A percentile compares a stretch with the other conserved stretches of the same genome.
These are phyloP conservation scores for Lecanicillium sp. DNA, from an alignment of 2,329 filamentous ascomycete genomes.

Conservation along the genomic window DNA sequence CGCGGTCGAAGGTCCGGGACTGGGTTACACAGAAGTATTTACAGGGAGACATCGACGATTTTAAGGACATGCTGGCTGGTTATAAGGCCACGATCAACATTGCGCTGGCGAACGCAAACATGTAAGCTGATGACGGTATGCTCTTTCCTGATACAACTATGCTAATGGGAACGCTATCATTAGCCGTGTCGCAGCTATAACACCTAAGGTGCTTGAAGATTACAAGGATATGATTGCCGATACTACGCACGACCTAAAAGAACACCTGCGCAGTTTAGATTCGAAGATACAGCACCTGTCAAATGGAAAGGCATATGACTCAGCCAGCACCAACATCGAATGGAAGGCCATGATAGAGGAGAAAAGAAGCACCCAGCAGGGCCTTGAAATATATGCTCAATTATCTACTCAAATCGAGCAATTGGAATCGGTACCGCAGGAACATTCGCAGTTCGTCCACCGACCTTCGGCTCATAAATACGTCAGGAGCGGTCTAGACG, in stretches of 20 bases:
- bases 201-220: conserved; percentile 9
- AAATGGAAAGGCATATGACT: neutral
- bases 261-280: conserved; percentile 7
- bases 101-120: neutral
- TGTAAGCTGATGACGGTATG: no score
- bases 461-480: conserved; percentile 15
- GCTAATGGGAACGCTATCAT: no score
- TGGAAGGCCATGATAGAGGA: conserved; percentile 15
- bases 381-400: conserved; percentile 14
- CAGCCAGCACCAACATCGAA: conserved; percentile 2
- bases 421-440: conserved; percentile 10
- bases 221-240: conserved; percentile 7
- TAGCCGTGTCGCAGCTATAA: no score
- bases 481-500: conserved; percentile 10
- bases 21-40: neutral
- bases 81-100: conserved; percentile 1
- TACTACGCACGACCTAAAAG: conserved; percentile 8
- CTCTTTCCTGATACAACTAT: no score
- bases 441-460: conserved; percentile 7
- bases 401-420: conserved; percentile 14
- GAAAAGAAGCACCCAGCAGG: conserved; percentile 15
- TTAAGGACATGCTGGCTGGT: neutral
- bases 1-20: no score
- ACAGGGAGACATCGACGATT: neutral
- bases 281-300: conserved; percentile 5